Base-by-base conservation (phyloP, 345 rosid species). In the Lepidium sativum region DNA sequence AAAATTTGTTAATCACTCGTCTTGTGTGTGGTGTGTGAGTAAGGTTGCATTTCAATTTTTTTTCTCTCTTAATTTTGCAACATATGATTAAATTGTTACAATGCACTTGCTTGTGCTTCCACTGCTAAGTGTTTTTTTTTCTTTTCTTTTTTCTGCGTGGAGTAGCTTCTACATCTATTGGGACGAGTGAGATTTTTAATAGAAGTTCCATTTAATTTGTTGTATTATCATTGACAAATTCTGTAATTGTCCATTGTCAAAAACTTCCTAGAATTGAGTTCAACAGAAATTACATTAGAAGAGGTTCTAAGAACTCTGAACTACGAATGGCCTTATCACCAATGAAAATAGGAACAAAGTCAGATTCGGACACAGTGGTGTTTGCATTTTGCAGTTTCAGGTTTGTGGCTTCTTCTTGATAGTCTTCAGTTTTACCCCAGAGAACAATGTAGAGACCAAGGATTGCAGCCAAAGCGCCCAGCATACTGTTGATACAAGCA, bases 361-460 rank as follows among this genome's bases (percentile, higher is more conserved):
- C 77, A 52, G 57, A 20, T 5, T 73, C 44, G 1, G 62, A 59
- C 13, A 5, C 0, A 29, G 8, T 52, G 5, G 37, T 58, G 25
- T 73, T 27, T 51, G 71, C 77, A 15, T 60, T 34, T 35, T 48
- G 65, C 20, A 50, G 9, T 68, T 80, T 77, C 8, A 71, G 50
- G 51, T 79, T 63, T 12, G 34, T 32, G 4, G 3, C 50, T 63
- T 32, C 54, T 51, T 62, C 76, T 63, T 54, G 59, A 16, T 71
- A 63, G 62, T 88, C 92, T 67, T 81, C 65, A 6, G 85, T 78
- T 57, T 84, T 86, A 0, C 90, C 90, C 92, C 92, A 86, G 1
- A 86, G 80, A 33, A 82, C 86, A 43, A 78, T 13, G 31, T 82
- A 82, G 43, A 80, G 68, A 33, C 84, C 86, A 57, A 76, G 13